Base-by-base conservation (phyloP, 164 flowering plant genomes). In the Piper longum region DNA sequence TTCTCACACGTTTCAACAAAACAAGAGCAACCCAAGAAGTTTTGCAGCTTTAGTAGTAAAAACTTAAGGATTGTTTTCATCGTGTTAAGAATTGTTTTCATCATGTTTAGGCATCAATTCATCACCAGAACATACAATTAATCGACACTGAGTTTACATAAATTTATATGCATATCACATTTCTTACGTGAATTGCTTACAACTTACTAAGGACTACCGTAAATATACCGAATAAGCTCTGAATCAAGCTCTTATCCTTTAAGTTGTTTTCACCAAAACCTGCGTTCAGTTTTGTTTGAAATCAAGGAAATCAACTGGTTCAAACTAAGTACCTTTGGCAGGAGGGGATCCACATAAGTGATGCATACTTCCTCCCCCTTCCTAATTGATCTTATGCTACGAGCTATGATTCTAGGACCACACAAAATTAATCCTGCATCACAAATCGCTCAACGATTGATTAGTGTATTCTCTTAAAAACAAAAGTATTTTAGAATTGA, bases 341-440 rank as follows among this genome's bases (percentile, higher is more conserved):
- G 90, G 71, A 89, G 71, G 71, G 87, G 69, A 66, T 89, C 93
- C 1, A 74, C 79, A 80, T 89, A 86, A 1, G 93, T 61, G 39
- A 86, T 61, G 39, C 78, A 77, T 39, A 85, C 81, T 63, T 81
- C 84, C 69, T 82, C 90, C 0, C 83, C 85, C 60, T 80, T 26
- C 72, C 64, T 75, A 41, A 85, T 80, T 41, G 75, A 70, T 76
- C 77, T 85, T 60, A 86, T 79, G 67, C 85, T 85, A 54, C 93
- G 68, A 36, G 82, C 81, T 12, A 77, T 58, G 3, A 89, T 43
- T 65, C 76, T 82, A 17, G 91, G 93, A 54, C 89, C 93, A 66
- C 68, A 67, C 19, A 65, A 55, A 16, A 42, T 59, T 52, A 65
- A 80, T 80, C 64, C 18, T 54, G 45, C 19, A 43, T 44, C 17